Evolutionary conservation across 768 basidiomycete genomes (phyloP).

Genomic region (Pleurotus sapidus): DNA sequence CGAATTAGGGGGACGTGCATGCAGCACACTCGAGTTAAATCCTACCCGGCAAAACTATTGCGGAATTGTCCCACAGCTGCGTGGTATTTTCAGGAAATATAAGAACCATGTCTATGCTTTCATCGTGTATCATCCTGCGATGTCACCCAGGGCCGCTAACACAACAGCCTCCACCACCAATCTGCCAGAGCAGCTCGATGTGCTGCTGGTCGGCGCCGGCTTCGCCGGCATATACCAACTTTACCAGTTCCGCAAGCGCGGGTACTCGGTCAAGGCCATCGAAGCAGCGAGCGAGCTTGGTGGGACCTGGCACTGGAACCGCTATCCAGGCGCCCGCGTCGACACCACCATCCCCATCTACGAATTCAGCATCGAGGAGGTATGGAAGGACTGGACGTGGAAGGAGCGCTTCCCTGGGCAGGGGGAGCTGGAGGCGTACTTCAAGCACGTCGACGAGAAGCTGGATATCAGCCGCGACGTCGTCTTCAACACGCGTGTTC

Average conservation of each 20-base stretch:
- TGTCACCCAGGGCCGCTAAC: too few species aligned
- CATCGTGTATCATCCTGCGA: too few species aligned
- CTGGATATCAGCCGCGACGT: slow-evolving; percentile 21
- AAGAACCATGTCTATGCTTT: too few species aligned
- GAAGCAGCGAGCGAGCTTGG: slow-evolving; percentile 15
- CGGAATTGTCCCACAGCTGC: too few species aligned
- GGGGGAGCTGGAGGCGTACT: slow-evolving; percentile 16
- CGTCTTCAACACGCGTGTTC: slow-evolving; percentile 18
- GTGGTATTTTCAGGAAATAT: too few species aligned
- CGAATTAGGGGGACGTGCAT: too few species aligned
- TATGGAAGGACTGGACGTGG: slow-evolving; percentile 4
- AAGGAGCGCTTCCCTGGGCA: neutral
- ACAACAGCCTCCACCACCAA: neutral
- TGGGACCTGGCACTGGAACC: slow-evolving; percentile 5
- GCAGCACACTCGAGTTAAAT: too few species aligned
- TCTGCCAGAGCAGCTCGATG: neutral
- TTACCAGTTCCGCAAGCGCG: neutral
- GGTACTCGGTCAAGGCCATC: neutral
- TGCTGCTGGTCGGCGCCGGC: slow-evolving; percentile 3
- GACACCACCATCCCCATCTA: slow-evolving; percentile 3
- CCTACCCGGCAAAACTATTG: too few species aligned
- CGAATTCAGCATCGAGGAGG: slow-evolving; percentile 3
- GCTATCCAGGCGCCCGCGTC: slow-evolving; percentile 6
- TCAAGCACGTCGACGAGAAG: slow-evolving; percentile 21
- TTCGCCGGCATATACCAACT: slow-evolving; percentile 4